Conservation (phyloP, 306 rosid species). For the Rosa chinensis region DNA sequence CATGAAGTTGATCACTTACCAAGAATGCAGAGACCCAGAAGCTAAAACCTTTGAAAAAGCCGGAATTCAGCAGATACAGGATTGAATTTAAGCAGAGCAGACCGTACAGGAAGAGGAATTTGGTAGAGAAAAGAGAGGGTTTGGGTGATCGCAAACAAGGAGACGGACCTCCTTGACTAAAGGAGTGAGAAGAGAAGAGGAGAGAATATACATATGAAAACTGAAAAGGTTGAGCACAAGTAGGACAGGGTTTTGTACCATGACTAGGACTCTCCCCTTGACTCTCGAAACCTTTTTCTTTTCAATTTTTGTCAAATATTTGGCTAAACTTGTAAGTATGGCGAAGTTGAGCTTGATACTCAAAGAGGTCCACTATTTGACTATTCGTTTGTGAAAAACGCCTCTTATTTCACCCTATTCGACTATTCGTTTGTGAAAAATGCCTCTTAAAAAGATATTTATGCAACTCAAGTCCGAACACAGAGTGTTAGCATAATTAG, state of each 20-base stretch:
- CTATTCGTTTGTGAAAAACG: too few relatives aligned
- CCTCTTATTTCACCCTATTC: too few relatives aligned
- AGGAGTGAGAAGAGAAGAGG: neutral
- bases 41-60: neutral
- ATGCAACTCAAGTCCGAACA: too few relatives aligned
- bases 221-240: neutral
- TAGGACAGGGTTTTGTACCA: neutral
- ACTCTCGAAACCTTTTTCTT: neutral
- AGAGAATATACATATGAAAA: neutral
- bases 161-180: neutral
- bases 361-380: too few relatives aligned
- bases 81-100: neutral
- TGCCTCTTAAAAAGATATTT: too few relatives aligned
- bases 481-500: too few relatives aligned
- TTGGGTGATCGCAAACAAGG: neutral
- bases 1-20: conserved; percentile 4
- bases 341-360: too few relatives aligned
- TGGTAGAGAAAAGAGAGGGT: neutral
- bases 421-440: too few relatives aligned
- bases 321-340: too few relatives aligned
- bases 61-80: neutral
- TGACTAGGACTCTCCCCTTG: neutral
- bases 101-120: neutral
- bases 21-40: conserved; percentile 1
- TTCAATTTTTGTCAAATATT: too few relatives aligned